A percentile compares a stretch with the other conserved stretches of the same genome.
These are phyloP conservation scores for Colletotrichum agaves DNA, from an alignment of 2,329 filamentous ascomycete genomes.

Conservation along the genomic window DNA sequence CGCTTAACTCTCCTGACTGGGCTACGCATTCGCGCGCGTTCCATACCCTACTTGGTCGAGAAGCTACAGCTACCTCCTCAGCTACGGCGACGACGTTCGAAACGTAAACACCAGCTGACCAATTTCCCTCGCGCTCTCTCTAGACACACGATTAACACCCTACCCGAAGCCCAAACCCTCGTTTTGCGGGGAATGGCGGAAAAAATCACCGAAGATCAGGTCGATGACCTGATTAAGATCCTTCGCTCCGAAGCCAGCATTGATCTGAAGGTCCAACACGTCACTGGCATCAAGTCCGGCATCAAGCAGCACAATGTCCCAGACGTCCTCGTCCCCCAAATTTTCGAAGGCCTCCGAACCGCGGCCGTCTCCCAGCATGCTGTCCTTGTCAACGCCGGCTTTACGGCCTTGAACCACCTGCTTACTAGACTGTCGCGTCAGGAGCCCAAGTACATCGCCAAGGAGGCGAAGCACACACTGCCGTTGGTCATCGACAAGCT, in stretches of 20 bases:
- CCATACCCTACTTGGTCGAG: background rate
- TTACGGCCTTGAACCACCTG: constrained; percentile 88
- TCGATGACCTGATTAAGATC: constrained; percentile 62
- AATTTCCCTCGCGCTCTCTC: constrained; percentile 2
- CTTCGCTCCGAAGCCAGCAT: constrained; percentile 72
- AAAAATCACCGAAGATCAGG: constrained; percentile 68
- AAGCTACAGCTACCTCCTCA: background rate
- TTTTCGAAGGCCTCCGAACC: constrained; percentile 84
- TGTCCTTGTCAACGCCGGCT: constrained; percentile 81
- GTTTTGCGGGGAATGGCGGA: constrained; percentile 58
- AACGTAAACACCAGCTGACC: constrained; percentile 17
- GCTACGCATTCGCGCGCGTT: background rate
- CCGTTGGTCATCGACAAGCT: constrained; percentile 84
- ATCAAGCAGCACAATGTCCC: constrained; percentile 95
- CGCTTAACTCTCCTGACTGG: background rate
- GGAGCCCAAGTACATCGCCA: constrained; percentile 77
- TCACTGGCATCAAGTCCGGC: constrained; percentile 82
- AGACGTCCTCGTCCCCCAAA: constrained; percentile 73
- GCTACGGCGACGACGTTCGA: background rate
- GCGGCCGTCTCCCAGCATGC: constrained; percentile 82
- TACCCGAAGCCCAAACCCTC: constrained; percentile 22
- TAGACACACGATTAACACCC: constrained; percentile 8
- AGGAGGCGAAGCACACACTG: constrained; percentile 77
- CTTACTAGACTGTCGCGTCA: constrained; percentile 88
- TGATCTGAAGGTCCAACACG: constrained; percentile 75